A percentile compares a stretch with the other conserved stretches of the same genome.
Evolutionary conservation across 257 asterid genomes (phyloP).

Genomic region (Fraxinus cuspidata): DNA sequence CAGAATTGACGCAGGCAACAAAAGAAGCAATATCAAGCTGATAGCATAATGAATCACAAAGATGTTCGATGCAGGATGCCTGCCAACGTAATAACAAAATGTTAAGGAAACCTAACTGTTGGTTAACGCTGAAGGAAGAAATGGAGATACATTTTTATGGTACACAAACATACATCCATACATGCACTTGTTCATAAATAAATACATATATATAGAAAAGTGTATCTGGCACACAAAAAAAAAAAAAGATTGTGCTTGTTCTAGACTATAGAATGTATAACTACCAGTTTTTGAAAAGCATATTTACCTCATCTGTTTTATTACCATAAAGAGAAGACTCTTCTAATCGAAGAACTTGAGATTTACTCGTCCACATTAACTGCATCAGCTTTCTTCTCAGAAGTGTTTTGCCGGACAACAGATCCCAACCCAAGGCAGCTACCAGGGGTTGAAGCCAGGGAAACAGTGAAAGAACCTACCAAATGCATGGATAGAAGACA

Average conservation of each 20-base stretch:
- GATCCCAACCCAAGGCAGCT: constrained; percentile 98
- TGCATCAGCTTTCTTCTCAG: constrained; percentile 84
- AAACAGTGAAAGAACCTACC: constrained; percentile 74
- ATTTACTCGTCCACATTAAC: constrained; percentile 89
- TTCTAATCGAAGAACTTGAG: constrained; percentile 81
- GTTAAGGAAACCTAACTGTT: constrained; percentile 22
- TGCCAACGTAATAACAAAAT: constrained; percentile 44
- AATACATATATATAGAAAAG: background rate
- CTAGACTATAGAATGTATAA: constrained; percentile 17
- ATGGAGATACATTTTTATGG: constrained; percentile 12
- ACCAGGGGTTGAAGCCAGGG: constrained; percentile 96
- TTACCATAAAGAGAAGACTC: constrained; percentile 65
- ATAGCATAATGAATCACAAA: constrained; percentile 90
- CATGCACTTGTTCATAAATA: background rate
- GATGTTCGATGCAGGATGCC: constrained; percentile 85
- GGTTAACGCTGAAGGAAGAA: constrained; percentile 8
- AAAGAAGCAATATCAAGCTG: constrained; percentile 94
- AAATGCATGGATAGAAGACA: constrained; percentile 23
- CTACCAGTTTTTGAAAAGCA: background rate
- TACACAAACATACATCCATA: constrained; percentile 18
- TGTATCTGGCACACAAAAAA: background rate
- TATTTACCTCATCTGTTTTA: constrained; percentile 71
- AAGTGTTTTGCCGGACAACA: constrained; percentile 80
- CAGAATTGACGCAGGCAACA: constrained; percentile 89
- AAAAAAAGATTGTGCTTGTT: constrained; percentile 12